Base-by-base conservation (phyloP, 2,329 filamentous ascomycete genomes). In the Aspergillus uvarum region DNA sequence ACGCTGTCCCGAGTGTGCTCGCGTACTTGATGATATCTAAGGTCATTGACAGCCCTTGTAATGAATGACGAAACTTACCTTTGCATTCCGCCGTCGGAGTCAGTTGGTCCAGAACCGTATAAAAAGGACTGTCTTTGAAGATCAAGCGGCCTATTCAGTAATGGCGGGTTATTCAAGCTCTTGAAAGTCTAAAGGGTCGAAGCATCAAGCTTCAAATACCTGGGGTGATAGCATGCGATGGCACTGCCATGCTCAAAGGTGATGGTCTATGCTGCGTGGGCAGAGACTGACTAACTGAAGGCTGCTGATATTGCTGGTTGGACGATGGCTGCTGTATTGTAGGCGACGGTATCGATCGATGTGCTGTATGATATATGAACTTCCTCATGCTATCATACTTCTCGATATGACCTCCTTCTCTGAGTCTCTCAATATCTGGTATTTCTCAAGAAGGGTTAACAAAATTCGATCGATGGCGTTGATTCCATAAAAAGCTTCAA, bases 101-200 rank as follows among this genome's bases (percentile, higher is more conserved):
- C 5, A 97, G 76, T 29, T 86, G 82, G 57, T 86, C 81, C 50
- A 87, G 73, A 32, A 94, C 81, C 11, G 85, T 85, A 71, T 94
- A 97, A 75, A 97, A 99, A 0, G 95, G 94, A 69, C 92, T 96
- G 4, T 86, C 75, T 70, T 91, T 94, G 79, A 90, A 90, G 52
- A 76, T 77, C 51, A 85, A 74, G 51, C 74, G 76, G 58, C 75
- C 80, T 81, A 64, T 32, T 62, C 50, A 54, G 82, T 83, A 11
- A 73, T 71, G 42, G 68, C 66, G 56, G 19, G 59, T 47, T 38
- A 26, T 50, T 47, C 26, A 29, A 2, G 44, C 42, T 21, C 8
- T 29, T 29, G 48, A 38, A 26, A 48, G 1, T 51, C 49, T 51
- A 51, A 22, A 53, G 42, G 52, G 49, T 29, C 48, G 47, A 55